These are phyloP conservation scores for Trichophyton schoenleinii DNA, from an alignment of 2,329 filamentous ascomycete species.

Conservation along the genomic window DNA sequence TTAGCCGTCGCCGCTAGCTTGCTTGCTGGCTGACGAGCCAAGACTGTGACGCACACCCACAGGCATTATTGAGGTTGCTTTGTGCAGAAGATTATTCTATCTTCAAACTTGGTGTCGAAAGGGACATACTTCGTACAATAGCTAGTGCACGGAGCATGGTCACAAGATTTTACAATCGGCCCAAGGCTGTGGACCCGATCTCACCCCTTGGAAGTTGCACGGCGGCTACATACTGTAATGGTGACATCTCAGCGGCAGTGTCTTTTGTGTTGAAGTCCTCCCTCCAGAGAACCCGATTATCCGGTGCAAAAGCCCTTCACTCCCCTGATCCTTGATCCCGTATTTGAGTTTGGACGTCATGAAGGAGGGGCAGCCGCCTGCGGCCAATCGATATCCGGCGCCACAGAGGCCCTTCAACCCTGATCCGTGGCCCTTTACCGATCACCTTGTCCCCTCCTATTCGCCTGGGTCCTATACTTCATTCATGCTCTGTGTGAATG, in stretches of 20 bases:
- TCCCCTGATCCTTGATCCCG: not conserved
- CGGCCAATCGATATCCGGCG: constrained; percentile 2
- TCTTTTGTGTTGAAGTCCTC: not conserved
- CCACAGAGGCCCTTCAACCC: not conserved
- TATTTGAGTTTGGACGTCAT: not conserved
- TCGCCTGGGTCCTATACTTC: not conserved
- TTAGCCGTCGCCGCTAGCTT: not conserved
- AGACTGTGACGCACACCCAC: not conserved
- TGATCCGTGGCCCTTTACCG: not conserved
- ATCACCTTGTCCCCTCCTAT: not conserved
- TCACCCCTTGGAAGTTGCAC: not conserved
- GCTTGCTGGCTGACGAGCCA: not conserved
- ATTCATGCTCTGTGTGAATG: not conserved
- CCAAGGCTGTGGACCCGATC: not conserved
- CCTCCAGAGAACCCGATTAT: not conserved
- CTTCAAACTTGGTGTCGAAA: not conserved
- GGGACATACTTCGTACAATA: not conserved
- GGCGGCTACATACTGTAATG: not conserved
- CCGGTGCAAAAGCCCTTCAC: not conserved
- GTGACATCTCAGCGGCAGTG: not conserved
- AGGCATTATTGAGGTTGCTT: not conserved
- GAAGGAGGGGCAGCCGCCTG: not conserved
- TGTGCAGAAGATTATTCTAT: not conserved
- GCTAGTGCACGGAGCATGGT: not conserved
- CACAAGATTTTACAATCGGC: not conserved